A percentile compares a stretch with the other conserved stretches of the same genome.
phyloP scores from a whole-genome alignment of 163 green algal genomes.

The Chlamydomonas reinhardtii region DNA sequence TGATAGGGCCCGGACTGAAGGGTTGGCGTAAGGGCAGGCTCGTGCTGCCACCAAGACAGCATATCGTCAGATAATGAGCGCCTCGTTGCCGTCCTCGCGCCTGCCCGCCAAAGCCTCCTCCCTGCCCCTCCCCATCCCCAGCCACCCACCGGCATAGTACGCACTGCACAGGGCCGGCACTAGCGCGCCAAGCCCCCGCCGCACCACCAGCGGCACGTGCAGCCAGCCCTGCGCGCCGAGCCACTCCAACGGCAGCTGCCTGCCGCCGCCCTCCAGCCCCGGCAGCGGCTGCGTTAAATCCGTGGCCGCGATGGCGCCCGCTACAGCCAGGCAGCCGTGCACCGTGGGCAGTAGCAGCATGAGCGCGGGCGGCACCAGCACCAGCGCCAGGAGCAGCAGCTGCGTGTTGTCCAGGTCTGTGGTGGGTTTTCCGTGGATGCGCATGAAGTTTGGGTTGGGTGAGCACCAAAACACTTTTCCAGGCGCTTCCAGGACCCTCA shows the following conservation, averaged over 20 bases:
- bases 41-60: no score
- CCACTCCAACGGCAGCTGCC: background rate
- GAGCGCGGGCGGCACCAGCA: constrained; percentile 27
- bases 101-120: no score
- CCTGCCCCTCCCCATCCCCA: background rate
- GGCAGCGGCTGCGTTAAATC: constrained; percentile 16
- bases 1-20: no score
- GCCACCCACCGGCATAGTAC: constrained; percentile 26
- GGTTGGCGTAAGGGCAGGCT: no score
- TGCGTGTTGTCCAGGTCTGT: constrained; percentile 34
- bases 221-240: background rate
- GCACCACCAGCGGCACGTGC: constrained; percentile 1
- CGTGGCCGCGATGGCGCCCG: background rate
- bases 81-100: no score
- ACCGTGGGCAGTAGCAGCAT: constrained; percentile 47
- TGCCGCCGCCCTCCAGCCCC: background rate
- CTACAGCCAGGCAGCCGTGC: constrained; percentile 10
- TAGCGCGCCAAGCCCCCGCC: background rate
- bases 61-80: no score
- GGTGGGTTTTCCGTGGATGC: no score
- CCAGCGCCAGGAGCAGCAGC: constrained; percentile 26
- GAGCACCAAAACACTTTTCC: background rate
- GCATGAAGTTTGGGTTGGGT: background rate
- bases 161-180: constrained; percentile 11
- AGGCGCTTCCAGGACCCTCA: no score